Evolutionary conservation across 2,329 filamentous ascomycete species (phyloP).

Genomic region (Fusarium sulawesiense): DNA sequence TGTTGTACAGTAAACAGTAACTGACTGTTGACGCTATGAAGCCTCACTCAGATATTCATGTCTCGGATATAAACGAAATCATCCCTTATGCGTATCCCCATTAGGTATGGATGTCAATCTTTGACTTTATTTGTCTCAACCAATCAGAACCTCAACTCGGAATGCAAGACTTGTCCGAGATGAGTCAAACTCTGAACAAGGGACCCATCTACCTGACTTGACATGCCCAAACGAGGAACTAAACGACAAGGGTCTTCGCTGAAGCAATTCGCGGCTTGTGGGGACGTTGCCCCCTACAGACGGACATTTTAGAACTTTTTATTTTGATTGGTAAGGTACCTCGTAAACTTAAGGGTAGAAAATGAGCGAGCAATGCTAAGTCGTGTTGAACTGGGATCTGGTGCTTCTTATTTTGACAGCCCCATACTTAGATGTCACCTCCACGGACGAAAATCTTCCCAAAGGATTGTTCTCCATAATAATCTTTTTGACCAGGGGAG

Average conservation of each 20-base stretch:
- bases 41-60: background rate
- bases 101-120: conserved; percentile 9
- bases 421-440: background rate
- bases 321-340: conserved; percentile 29
- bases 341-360: background rate
- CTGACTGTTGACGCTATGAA: background rate
- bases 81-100: background rate
- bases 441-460: background rate
- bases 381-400: too few species aligned
- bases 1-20: background rate
- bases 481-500: conserved; percentile 9
- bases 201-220: conserved; percentile 18
- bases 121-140: conserved; percentile 7
- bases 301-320: conserved; percentile 16
- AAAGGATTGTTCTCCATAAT: conserved; percentile 20
- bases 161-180: conserved; percentile 9
- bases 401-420: background rate
- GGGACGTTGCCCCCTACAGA: conserved; percentile 1
- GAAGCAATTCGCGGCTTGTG: conserved; percentile 26
- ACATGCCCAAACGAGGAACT: background rate
- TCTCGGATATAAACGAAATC: conserved; percentile 16
- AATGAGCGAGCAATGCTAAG: background rate
- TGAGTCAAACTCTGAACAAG: conserved; percentile 16
- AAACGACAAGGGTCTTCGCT: background rate
- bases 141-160: conserved; percentile 2